Base-by-base conservation (phyloP, 2,329 filamentous ascomycete genomes). In the Trichophyton benhamiae region DNA sequence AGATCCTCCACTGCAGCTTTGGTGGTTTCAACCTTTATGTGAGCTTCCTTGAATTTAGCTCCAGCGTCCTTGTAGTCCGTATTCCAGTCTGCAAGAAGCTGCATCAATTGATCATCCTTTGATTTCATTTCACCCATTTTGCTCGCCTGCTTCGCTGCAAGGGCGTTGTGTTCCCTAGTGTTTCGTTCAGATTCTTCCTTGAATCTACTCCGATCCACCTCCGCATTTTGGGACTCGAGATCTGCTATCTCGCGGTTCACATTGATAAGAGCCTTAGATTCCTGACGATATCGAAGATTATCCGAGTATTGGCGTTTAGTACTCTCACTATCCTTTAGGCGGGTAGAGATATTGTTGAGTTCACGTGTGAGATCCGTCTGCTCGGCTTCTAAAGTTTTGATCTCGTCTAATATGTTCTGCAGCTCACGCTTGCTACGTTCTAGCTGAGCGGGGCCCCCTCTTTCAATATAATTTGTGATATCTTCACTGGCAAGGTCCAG, bases 1-100 rank as follows among this genome's bases (percentile, higher is more conserved):
- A 99, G 79, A 71, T 99, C 94, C 62, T 95, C 90, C 60, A 96
- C 89, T 2, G 91, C 92, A 2, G 91, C 92, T 73, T 91, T 95
- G 57, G 90, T 96, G 0, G 91, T 95, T 76, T 86, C 89, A 0
- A 96, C 89, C 67, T 88, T 87, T 77, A 97, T 90, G 72, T 95
- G 89, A 5, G 88, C 83, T 76, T 95, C 87, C 67, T 90, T 89
- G 76, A 91, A 97, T 67, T 88, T 87, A 46, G 79, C 74, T 49
- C 86, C 86, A 11, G 92, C 90, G 70, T 92, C 83, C 70, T 90
- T 86, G 78, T 96, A 96, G 66, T 96, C 88, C 8, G 86, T 84
- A 57, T 95, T 82, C 83, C 87, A 99, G 67, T 96, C 89, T 9
- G 82, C 77, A 27, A 90, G 74, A n/a, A 91, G 78, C 61, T 87